Base-by-base conservation (phyloP, 345 rosid species). In the Populus euphratica region DNA sequence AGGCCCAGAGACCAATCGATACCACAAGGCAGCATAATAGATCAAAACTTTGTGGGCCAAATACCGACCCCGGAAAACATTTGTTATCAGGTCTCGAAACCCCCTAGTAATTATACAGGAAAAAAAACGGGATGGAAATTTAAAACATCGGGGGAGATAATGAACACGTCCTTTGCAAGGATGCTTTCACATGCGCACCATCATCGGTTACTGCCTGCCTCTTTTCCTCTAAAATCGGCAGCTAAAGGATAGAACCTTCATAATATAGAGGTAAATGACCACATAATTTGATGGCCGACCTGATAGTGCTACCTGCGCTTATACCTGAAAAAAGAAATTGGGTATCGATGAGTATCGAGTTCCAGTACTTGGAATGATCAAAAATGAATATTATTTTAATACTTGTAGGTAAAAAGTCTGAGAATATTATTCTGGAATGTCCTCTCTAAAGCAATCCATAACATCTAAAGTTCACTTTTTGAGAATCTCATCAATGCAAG, bases 261-360 rank as follows among this genome's bases (percentile, higher is more conserved):
- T 5, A 41, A 63, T 36, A 62, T 5, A 2, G 9, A 35, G 72
- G 62, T 61, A 7, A 29, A 36, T 43, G 18, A 25, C 11, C 36
- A 56, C 67, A 12, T 27, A 35, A 61, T 38, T 36, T 31, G n/a
- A 54, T 33, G 73, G 38, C 23, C 35, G 17, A 54, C 68, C 56
- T 56, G 73, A 69, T 27, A n/a, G 25, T 23, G 54, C 74, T 73
- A 81, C 83, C 67, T 76, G 66, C 80, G 80, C 72, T 81, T 81
- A 33, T 81, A 81, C 73, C 83, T 81, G 74, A 52, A 54, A 68
- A 31, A 73, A 39, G 8, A 80, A 17, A 61, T 38, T 35, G 72
- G 65, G 8, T 36, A 25, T 27, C 41, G 17, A 4, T 41, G 21
- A 70, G 17, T 18, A 70, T 13, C 43, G 16, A 14, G 20, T 49